These are phyloP conservation scores for Glycine soja DNA, from an alignment of 306 rosid genomes.

Conservation along the genomic window DNA sequence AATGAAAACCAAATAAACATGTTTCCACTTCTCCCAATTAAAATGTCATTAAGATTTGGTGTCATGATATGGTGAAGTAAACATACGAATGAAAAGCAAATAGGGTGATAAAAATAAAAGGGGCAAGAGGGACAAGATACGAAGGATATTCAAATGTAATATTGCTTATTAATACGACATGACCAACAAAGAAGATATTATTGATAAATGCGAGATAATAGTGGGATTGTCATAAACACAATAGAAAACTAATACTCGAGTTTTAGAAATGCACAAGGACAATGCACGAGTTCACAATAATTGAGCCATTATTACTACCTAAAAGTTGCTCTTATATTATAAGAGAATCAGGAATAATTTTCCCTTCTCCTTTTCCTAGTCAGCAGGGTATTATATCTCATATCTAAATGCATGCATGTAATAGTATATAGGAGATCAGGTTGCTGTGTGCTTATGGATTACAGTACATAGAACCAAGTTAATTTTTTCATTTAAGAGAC, in stretches of 20 bases:
- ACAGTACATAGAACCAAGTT: no score
- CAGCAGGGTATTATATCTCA: neutral
- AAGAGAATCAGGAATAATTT: slow-evolving; percentile 12
- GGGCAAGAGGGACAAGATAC: slow-evolving; percentile 43
- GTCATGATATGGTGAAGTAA: slow-evolving; percentile 11
- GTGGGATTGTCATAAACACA: slow-evolving; percentile 64
- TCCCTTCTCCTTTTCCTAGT: slow-evolving; percentile 16
- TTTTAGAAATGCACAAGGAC: slow-evolving; percentile 48
- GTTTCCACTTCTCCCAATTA: slow-evolving; percentile 43
- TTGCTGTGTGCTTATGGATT: no score
- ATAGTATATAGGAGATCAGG: no score
- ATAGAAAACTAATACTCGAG: slow-evolving; percentile 39
- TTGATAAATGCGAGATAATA: slow-evolving; percentile 49
- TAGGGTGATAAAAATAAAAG: slow-evolving; percentile 12
- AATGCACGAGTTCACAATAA: slow-evolving; percentile 62
- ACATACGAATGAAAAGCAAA: neutral
- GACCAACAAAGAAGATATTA: slow-evolving; percentile 56
- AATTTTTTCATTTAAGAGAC: no score
- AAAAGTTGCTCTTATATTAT: slow-evolving; percentile 59
- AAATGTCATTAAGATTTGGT: slow-evolving; percentile 18
- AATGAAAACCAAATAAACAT: slow-evolving; percentile 2
- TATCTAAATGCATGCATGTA: no score
- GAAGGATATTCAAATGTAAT: slow-evolving; percentile 33
- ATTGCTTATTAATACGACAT: slow-evolving; percentile 63
- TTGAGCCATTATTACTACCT: slow-evolving; percentile 67